A percentile compares a stretch with the other conserved stretches of the same genome.
Conservation (phyloP, 306 rosid species). For the Albizia julibrissin region DNA sequence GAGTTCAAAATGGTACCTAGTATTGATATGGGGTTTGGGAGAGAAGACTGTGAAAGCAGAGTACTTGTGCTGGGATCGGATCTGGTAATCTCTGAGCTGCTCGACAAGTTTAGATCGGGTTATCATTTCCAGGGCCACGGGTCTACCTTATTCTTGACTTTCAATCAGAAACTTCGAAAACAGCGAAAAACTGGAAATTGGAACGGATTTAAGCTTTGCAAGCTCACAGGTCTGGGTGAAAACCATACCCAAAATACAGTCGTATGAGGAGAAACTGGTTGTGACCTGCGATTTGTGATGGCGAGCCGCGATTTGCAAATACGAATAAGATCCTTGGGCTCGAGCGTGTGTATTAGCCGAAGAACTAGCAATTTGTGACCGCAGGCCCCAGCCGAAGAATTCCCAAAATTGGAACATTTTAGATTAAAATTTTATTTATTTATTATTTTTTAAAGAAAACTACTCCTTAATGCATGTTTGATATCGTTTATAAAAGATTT, state of each 20-base stretch:
- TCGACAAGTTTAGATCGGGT: conserved; percentile 64
- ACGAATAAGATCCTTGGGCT: conserved; percentile 4
- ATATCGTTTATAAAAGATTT: no score
- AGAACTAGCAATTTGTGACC: neutral
- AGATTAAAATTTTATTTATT: no score
- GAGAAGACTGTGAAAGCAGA: conserved; percentile 63
- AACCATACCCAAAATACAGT: neutral
- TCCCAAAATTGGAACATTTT: neutral
- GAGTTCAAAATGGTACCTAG: conserved; percentile 44
- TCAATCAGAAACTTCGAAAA: neutral
- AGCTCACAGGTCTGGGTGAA: neutral
- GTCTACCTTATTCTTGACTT: conserved; percentile 15
- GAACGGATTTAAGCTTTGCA: neutral
- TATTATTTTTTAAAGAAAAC: no score
- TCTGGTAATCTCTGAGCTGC: conserved; percentile 74
- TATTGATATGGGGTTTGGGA: conserved; percentile 51
- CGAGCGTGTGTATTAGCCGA: neutral
- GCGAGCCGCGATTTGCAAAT: neutral
- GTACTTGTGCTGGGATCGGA: conserved; percentile 60
- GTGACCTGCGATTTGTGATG: neutral
- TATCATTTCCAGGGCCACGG: conserved; percentile 43
- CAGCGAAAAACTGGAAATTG: neutral
- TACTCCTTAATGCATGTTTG: no score
- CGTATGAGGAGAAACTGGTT: neutral
- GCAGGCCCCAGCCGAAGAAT: neutral